Evolutionary conservation across 2,329 filamentous ascomycete species (phyloP), one percentile per base, ranked within the genome.

Genomic region (Shiraia sp.): DNA sequence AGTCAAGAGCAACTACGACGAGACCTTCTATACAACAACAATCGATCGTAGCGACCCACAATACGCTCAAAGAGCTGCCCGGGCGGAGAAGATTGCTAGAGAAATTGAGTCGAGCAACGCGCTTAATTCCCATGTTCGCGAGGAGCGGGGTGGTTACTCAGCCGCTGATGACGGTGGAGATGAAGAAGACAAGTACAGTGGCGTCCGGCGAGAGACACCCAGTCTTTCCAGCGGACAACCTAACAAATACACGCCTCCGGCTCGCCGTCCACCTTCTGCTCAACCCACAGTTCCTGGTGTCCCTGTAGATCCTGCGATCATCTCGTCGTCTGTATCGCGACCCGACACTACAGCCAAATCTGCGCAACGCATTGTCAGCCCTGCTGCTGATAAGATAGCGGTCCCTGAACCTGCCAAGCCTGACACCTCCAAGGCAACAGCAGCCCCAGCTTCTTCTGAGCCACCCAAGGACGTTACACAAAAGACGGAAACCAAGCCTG

Each of bases 141-240:
- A 97, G 71, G 93, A 99, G 74, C 85, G 91, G 62, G 80, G 90
- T 37, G 75, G 82, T n/a, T 79, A 79, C 10, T 75, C 78, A 8
- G 79, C 81, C 27, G 80, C 86, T 37, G 83, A 84, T 36, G 83
- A 80, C 43, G 70, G 79, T 19, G 70, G 79, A 30, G 89, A 96
- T 52, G 93, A 99, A 71, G 93, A 99, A 73, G 91, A 95, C 65
- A 96, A 93, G 83, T 97, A 97, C 72, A 96, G 91, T 63, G 92
- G 92, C 65, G 93, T 99, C 40, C 86, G 86, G 49, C 85, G 92
- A 51, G 73, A 76, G 40, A 87, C 87, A 57, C 81, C 86, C 5
- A 79, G 86, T n/a, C 76, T 95, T 23, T 67, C 75, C 19, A 78
- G 77, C 42, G 77, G 79, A 8, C 75, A 77, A 38, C 69, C 79